Evolutionary conservation across 176 grass and related monocot species (phyloP).

Genomic region (Oryza longistaminata): DNA sequence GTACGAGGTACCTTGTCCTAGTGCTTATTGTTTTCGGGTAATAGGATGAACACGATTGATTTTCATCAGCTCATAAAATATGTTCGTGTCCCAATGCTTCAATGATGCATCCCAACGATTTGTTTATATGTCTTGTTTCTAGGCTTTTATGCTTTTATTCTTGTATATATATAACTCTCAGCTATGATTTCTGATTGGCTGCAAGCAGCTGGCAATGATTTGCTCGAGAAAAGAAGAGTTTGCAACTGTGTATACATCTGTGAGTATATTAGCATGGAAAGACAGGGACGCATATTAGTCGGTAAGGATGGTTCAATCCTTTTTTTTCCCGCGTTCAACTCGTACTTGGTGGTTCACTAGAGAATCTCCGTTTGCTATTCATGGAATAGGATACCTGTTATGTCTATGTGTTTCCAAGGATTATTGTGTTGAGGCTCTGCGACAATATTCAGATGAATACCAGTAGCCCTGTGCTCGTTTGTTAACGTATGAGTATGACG

Average conservation of each 20-base stretch:
- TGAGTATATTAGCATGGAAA: background rate
- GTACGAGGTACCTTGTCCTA: too few species aligned
- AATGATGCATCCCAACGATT: background rate
- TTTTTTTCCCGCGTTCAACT: background rate
- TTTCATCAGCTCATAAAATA: slow-evolving; percentile 11
- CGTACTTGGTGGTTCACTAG: too few species aligned
- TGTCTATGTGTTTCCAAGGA: background rate
- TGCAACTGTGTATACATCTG: background rate
- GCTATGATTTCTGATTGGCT: background rate
- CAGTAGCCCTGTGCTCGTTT: background rate
- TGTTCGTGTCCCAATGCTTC: background rate
- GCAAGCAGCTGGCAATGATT: background rate
- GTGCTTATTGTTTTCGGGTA: background rate
- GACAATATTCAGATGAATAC: background rate
- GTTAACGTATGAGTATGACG: too few species aligned
- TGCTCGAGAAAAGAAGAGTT: background rate
- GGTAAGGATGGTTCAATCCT: background rate
- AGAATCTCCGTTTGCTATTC: too few species aligned
- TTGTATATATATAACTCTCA: background rate
- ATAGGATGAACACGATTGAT: background rate
- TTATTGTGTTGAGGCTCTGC: background rate
- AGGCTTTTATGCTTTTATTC: background rate
- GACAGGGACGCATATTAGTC: background rate
- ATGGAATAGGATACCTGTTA: background rate
- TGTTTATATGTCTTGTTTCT: slow-evolving; percentile 4